Evolutionary conservation across 495 filamentous ascomycete species (phyloP).

Genomic region (Podospora australis): DNA sequence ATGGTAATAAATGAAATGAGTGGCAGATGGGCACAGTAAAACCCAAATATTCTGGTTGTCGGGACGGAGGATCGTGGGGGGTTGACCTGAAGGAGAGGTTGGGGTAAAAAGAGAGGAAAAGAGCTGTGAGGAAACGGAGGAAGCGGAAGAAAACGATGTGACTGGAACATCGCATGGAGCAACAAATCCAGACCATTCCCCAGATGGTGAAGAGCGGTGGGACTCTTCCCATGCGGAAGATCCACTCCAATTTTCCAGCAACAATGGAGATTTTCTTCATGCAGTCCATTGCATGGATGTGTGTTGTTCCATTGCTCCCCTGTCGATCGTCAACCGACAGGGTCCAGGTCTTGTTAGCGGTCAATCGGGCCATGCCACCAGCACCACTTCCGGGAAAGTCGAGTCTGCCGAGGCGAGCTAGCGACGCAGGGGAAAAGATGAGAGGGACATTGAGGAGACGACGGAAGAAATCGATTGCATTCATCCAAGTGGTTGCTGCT

Average conservation of each 20-base stretch:
- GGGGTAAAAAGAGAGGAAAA: constrained; percentile 1
- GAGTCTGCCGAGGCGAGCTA: not conserved
- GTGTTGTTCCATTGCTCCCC: constrained; percentile 3
- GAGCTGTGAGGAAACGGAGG: not conserved
- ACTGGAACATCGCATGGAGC: constrained; percentile 3
- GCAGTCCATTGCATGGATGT: not conserved
- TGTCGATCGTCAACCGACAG: constrained; percentile 12
- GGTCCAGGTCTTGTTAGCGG: not conserved
- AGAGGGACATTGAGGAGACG: not conserved
- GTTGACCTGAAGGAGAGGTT: constrained; percentile 1
- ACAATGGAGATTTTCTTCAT: not conserved
- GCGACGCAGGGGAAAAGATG: constrained; percentile 6
- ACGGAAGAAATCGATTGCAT: not conserved
- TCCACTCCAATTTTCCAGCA: not conserved
- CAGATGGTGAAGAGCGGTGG: not conserved
- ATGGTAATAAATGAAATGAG: not conserved
- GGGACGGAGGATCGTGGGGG: constrained; percentile 4
- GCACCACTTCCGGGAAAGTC: not conserved
- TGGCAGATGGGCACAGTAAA: not conserved
- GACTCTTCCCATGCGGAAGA: not conserved
- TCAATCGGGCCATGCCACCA: not conserved
- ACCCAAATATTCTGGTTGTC: not conserved
- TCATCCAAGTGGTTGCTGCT: not conserved
- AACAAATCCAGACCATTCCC: not conserved
- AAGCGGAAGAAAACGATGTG: constrained; percentile 4